These are phyloP conservation scores for Termitomyces sp. DNA, from an alignment of 768 basidiomycete genomes.

Conservation along the genomic window DNA sequence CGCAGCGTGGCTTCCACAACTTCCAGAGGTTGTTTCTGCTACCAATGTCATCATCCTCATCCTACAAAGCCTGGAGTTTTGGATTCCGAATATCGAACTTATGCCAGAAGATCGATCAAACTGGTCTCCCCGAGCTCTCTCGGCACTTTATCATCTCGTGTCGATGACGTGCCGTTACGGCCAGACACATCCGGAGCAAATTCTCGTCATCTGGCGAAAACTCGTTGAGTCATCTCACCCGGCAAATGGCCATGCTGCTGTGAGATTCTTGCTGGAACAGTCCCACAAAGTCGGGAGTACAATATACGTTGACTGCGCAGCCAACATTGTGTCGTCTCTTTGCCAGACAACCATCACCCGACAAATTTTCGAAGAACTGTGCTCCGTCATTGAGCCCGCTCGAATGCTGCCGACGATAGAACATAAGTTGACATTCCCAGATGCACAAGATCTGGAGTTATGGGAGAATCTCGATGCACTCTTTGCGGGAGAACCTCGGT, in stretches of 20 bases:
- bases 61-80: constrained; percentile 77
- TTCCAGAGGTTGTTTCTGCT: constrained; percentile 47
- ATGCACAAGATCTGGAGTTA: constrained; percentile 64
- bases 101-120: constrained; percentile 55
- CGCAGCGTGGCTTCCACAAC: constrained; percentile 65
- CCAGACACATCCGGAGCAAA: constrained; percentile 73
- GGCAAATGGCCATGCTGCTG: constrained; percentile 73
- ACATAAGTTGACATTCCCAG: constrained; percentile 62
- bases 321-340: constrained; percentile 79
- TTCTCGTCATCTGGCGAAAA: constrained; percentile 74
- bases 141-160: constrained; percentile 76
- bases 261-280: constrained; percentile 84
- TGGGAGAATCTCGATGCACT: constrained; percentile 79
- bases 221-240: constrained; percentile 70
- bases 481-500: constrained; percentile 67
- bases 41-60: constrained; percentile 51
- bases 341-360: constrained; percentile 73
- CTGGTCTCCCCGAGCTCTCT: constrained; percentile 55
- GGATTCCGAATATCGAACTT: constrained; percentile 76
- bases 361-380: constrained; percentile 79
- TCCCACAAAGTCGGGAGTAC: constrained; percentile 79
- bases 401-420: constrained; percentile 80
- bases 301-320: constrained; percentile 74
- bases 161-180: constrained; percentile 77
- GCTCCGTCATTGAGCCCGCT: constrained; percentile 77